These are phyloP conservation scores for Suillus hirtellus DNA, from an alignment of 768 basidiomycete species.

Conservation along the genomic window DNA sequence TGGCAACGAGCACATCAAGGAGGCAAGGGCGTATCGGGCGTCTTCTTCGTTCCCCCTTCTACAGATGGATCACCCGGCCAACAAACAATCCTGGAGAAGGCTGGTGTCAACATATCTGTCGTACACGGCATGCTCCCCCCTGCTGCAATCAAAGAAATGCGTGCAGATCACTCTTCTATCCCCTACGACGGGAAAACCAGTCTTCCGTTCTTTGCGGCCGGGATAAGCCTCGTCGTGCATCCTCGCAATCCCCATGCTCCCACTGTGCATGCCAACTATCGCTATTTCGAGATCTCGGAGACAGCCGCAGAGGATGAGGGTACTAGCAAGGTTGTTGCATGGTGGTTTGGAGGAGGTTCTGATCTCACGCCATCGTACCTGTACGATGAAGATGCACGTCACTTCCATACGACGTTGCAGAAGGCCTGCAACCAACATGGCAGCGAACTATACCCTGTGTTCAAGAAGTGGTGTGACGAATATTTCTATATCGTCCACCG, in stretches of 20 bases:
- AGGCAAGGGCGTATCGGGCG: constrained; percentile 79
- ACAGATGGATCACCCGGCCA: constrained; percentile 34
- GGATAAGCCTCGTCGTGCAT: constrained; percentile 91
- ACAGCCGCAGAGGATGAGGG: constrained; percentile 35
- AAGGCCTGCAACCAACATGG: constrained; percentile 75
- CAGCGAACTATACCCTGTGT: constrained; percentile 62
- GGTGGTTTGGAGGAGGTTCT: constrained; percentile 99
- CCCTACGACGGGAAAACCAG: constrained; percentile 59
- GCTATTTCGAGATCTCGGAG: constrained; percentile 92
- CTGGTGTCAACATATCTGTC: constrained; percentile 92
- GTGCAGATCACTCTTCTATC: constrained; percentile 82
- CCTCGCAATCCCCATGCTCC: constrained; percentile 92
- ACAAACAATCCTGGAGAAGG: constrained; percentile 82
- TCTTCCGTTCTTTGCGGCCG: constrained; percentile 92
- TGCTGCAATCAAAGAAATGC: constrained; percentile 91
- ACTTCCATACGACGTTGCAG: constrained; percentile 84
- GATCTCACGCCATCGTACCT: constrained; percentile 95
- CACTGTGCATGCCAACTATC: constrained; percentile 94
- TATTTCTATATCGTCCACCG: constrained; percentile 95
- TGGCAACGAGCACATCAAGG: constrained; percentile 65
- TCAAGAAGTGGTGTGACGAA: constrained; percentile 97
- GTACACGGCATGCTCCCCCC: constrained; percentile 89
- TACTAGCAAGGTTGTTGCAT: constrained; percentile 66
- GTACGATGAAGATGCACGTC: constrained; percentile 79
- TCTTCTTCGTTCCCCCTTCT: constrained; percentile 55